Base-by-base conservation (phyloP, 352 stramenopile genomes). In the Pythium vanterpoolii region DNA sequence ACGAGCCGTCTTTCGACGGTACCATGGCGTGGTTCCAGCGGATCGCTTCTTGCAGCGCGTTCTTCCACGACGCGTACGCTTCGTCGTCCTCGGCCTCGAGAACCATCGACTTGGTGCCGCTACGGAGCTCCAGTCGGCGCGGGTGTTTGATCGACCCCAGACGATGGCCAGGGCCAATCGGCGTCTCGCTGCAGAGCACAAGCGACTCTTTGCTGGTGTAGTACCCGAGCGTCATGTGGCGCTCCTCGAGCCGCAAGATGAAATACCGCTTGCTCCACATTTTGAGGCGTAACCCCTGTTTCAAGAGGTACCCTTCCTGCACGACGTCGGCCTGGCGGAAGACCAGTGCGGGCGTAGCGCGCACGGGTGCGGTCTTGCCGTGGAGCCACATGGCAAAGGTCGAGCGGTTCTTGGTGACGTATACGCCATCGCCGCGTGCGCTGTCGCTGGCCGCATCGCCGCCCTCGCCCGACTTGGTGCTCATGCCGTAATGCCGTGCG, bases 21-120 rank as follows among this genome's bases (percentile, higher is more conserved):
- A 95, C 83, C 83, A 95, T 93, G 33, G 85, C 83, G 65, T 95
- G 83, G 64, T 95, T 90, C 85, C 85, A 95, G 9, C 85, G 79
- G 26, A 95, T 89, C 0, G 85, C 85, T 50, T 95, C 85, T 61
- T 93, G 81, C 1, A 95, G 72, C 1, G 76, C 74, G 24, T 69
- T 86, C 45, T 85, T 86, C 85, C 85, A 95, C 24, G 60, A 42
- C 6, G 77, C 67, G 49, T 75, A 93, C 21, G 68, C 24, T 9
- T 67, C 66, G 14, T 88, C 74, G 62, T 87, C 73, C 33, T 95
- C 83, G 0, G 84, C 82, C 51, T 93, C 85, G 11, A 95, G 55
- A 5, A 83, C 68, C 64, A 93, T 83, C 26, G 76, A 77, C 60
- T 89, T 90, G 33, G 79, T 83, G 14, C 81, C 79, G 33, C 82